Percentiles rank a stretch among this genome's conserved stretches.
These are phyloP conservation scores for Coemansia sp. DNA, from an alignment of 192 early-diverging fungal genomes.

Conservation along the genomic window DNA sequence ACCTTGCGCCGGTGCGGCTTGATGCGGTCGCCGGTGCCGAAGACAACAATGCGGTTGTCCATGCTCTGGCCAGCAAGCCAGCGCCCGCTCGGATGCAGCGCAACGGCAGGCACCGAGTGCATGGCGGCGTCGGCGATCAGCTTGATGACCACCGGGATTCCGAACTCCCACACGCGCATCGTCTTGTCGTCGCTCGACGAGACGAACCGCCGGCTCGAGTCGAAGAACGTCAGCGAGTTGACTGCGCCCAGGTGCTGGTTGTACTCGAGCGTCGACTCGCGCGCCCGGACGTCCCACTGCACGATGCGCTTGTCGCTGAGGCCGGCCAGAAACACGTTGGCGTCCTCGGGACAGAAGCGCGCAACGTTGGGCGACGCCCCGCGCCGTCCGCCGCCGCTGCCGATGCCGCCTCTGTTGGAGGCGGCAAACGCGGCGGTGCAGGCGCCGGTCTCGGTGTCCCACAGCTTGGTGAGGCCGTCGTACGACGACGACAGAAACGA, in stretches of 20 bases:
- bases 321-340: slow-evolving; percentile 88
- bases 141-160: slow-evolving; percentile 98
- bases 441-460: slow-evolving; percentile 96
- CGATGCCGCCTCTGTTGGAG: slow-evolving; percentile 60
- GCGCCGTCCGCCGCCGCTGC: slow-evolving; percentile 66
- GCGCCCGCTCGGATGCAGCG: slow-evolving; percentile 85
- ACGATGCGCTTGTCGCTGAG: slow-evolving; percentile 91
- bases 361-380: slow-evolving; percentile 81
- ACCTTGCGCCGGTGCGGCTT: slow-evolving; percentile 86
- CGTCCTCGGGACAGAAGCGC: slow-evolving; percentile 90
- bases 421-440: neutral
- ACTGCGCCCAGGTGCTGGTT: slow-evolving; percentile 96
- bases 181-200: slow-evolving; percentile 98
- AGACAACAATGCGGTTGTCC: slow-evolving; percentile 95
- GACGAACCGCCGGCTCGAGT: slow-evolving; percentile 91
- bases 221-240: slow-evolving; percentile 96
- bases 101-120: slow-evolving; percentile 94
- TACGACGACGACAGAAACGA: slow-evolving; percentile 87
- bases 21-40: slow-evolving; percentile 84
- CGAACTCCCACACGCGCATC: slow-evolving; percentile 96
- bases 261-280: slow-evolving; percentile 90
- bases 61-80: slow-evolving; percentile 94
- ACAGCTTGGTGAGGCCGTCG: slow-evolving; percentile 91
- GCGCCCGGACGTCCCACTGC: slow-evolving; percentile 80
- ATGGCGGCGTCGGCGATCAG: slow-evolving; percentile 95